Percentiles rank a stretch among this genome's conserved stretches.
Evolutionary conservation across 805 yeast species (phyloP).

Genomic region (Myxozyma mucilagina): DNA sequence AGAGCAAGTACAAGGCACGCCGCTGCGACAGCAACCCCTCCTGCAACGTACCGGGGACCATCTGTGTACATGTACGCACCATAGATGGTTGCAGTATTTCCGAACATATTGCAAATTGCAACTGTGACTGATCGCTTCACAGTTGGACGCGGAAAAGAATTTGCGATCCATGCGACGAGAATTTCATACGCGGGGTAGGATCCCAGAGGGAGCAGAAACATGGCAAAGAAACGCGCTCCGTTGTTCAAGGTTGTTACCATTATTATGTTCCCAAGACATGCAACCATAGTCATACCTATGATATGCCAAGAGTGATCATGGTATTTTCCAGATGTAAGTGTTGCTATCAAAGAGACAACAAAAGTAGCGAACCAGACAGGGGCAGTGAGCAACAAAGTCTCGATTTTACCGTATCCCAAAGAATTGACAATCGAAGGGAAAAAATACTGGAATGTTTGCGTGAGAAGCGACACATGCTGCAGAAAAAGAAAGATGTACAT

Average conservation of each 20-base stretch:
- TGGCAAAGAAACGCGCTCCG: conserved; percentile 24
- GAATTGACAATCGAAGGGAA: conserved; percentile 60
- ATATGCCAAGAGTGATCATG: conserved; percentile 25
- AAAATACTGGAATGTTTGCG: conserved; percentile 48
- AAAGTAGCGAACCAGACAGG: conserved; percentile 63
- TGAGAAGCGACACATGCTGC: conserved; percentile 25
- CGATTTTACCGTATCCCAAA: conserved; percentile 50
- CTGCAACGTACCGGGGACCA: conserved; percentile 23
- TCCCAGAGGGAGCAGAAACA: conserved; percentile 27
- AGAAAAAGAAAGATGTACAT: conserved; percentile 24
- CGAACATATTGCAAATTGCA: conserved; percentile 26
- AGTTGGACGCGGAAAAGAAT: conserved; percentile 26
- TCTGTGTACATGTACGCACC: conserved; percentile 23
- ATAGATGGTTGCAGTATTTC: conserved; percentile 22
- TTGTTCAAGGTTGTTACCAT: conserved; percentile 12
- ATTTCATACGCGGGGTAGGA: conserved; percentile 22
- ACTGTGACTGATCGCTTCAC: conserved; percentile 23
- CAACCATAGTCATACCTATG: conserved; percentile 1
- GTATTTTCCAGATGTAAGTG: conserved; percentile 25
- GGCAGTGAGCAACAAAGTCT: conserved; percentile 56
- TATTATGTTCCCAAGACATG: conserved; percentile 20
- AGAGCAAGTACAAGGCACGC: conserved; percentile 9
- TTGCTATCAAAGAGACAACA: conserved; percentile 46
- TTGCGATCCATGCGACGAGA: conserved; percentile 26
- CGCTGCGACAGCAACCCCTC: conserved; percentile 18